phyloP scores from a whole-genome alignment of 805 yeast species.

The Blastobotrys muscicola region DNA sequence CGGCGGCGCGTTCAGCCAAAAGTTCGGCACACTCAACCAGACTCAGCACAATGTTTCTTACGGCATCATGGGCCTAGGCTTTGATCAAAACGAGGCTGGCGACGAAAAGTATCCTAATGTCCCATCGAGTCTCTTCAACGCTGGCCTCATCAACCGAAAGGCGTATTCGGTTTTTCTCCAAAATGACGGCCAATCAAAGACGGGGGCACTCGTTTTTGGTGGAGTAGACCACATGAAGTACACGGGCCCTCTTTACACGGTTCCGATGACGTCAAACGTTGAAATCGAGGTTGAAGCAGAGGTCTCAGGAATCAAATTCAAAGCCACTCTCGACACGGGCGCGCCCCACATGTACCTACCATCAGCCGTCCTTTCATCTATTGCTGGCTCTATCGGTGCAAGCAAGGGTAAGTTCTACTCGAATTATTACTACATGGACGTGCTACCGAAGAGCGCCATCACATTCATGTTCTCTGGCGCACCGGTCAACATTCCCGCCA shows the following conservation, averaged over 20 bases:
- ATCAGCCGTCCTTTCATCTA: too few species aligned
- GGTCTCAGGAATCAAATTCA: too few species aligned
- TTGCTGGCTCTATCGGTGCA: too few species aligned
- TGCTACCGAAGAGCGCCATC: too few species aligned
- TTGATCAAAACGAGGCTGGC: slow-evolving; percentile 45
- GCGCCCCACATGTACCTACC: too few species aligned
- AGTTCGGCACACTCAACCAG: slow-evolving; percentile 69
- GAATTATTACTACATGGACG: too few species aligned
- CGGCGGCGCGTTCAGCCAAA: slow-evolving; percentile 41
- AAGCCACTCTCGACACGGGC: too few species aligned
- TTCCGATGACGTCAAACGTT: slow-evolving; percentile 30
- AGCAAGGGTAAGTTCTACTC: too few species aligned
- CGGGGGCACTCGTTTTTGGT: slow-evolving; percentile 50
- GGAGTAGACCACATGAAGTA: slow-evolving; percentile 45
- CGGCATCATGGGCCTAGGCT: slow-evolving; percentile 42
- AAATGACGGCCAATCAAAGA: slow-evolving; percentile 30
- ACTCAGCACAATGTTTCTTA: slow-evolving; percentile 51
- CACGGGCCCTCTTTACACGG: slow-evolving; percentile 32
- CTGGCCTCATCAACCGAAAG: slow-evolving; percentile 48
- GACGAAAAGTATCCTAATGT: slow-evolving; percentile 45
- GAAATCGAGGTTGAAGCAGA: too few species aligned
- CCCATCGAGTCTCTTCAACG: slow-evolving; percentile 49
- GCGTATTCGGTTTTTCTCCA: slow-evolving; percentile 60
- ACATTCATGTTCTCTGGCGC: too few species aligned
- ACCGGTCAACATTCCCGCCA: too few species aligned